Percentiles rank a stretch among this genome's conserved stretches.
Conservation (phyloP, 2,329 filamentous ascomycete genomes). For the Apiospora arundinis region DNA sequence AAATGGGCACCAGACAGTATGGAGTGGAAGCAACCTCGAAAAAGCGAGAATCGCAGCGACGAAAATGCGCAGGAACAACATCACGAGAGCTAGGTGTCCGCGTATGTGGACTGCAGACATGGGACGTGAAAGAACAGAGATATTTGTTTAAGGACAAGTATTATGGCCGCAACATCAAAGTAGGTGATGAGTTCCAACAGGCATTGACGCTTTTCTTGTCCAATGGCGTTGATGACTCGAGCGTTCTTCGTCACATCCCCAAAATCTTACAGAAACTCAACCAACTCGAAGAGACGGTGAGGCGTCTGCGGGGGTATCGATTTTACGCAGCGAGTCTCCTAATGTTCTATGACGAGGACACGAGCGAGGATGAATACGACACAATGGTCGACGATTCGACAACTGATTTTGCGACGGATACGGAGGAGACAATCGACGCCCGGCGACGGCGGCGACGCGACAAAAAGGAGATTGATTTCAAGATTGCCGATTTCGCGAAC, state of each 20-base stretch:
- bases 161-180: slow-evolving; percentile 86
- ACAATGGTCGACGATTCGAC: slow-evolving; percentile 62
- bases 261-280: slow-evolving; percentile 83
- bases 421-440: slow-evolving; percentile 54
- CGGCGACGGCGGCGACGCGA: slow-evolving; percentile 52
- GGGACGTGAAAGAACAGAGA: slow-evolving; percentile 82
- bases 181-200: slow-evolving; percentile 85
- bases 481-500: slow-evolving; percentile 98
- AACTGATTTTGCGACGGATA: slow-evolving; percentile 64
- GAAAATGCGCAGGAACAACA: slow-evolving; percentile 92
- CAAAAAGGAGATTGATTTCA: slow-evolving; percentile 79
- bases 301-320: slow-evolving; percentile 80
- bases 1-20: slow-evolving; percentile 98
- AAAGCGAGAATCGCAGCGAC: slow-evolving; percentile 90
- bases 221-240: slow-evolving; percentile 81
- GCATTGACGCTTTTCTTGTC: slow-evolving; percentile 90
- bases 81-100: slow-evolving; percentile 90
- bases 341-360: slow-evolving; percentile 94
- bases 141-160: slow-evolving; percentile 99
- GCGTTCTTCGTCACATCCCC: slow-evolving; percentile 86
- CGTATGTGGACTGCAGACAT: slow-evolving; percentile 94
- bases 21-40: slow-evolving; percentile 90
- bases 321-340: slow-evolving; percentile 95
- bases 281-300: slow-evolving; percentile 83
- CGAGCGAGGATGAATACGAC: slow-evolving; percentile 59